phyloP scores from a whole-genome alignment of 257 asterid genomes.

The Nicotiana paniculata region DNA sequence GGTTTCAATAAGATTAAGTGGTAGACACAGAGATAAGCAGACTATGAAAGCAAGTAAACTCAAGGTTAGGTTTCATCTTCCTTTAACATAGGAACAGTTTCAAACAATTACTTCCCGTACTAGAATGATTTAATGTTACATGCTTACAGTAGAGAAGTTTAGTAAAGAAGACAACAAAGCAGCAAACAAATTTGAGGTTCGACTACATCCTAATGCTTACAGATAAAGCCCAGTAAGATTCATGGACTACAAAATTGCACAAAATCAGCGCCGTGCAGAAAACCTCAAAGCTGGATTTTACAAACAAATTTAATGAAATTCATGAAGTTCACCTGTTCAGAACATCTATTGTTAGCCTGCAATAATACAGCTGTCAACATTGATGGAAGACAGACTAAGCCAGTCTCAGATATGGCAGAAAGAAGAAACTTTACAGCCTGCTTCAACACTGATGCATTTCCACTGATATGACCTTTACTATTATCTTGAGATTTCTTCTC shows the following conservation, averaged over 20 bases:
- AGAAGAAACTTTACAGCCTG: conserved; percentile 69
- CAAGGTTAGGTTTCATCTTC: not conserved
- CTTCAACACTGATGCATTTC: conserved; percentile 36
- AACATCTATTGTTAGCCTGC: conserved; percentile 85
- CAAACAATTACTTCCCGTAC: not conserved
- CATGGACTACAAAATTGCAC: not conserved
- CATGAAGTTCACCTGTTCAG: conserved; percentile 63
- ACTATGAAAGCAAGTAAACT: not conserved
- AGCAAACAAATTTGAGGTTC: not conserved
- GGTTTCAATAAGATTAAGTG: not conserved
- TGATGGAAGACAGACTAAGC: conserved; percentile 97
- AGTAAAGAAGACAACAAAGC: not conserved
- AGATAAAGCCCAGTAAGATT: not conserved
- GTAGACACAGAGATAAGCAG: not conserved
- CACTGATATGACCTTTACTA: conserved; percentile 34
- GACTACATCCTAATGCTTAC: not conserved
- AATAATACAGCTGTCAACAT: conserved; percentile 90
- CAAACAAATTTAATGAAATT: not conserved
- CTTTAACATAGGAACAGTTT: not conserved
- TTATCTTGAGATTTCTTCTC: conserved; percentile 24
- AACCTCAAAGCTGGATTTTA: not conserved
- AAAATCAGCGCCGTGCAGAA: not conserved
- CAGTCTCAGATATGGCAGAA: conserved; percentile 86
- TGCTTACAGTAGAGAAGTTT: not conserved
- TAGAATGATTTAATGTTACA: not conserved